A percentile compares a stretch with the other conserved stretches of the same genome.
These are phyloP conservation scores for Cyclocybe cylindracea DNA, from an alignment of 768 basidiomycete species.

Conservation along the genomic window DNA sequence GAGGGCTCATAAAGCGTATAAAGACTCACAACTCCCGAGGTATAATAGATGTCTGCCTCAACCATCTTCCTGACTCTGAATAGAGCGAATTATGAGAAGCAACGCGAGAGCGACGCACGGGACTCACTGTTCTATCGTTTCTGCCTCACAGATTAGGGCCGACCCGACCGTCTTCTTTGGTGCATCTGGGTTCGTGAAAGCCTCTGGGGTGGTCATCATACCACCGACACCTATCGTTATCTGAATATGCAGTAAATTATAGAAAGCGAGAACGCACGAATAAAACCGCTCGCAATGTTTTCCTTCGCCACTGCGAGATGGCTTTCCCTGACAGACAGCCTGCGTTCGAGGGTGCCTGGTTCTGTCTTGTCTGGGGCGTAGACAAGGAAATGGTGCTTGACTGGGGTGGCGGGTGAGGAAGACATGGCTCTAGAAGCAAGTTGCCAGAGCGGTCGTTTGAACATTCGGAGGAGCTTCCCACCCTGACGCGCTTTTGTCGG, in stretches of 20 bases:
- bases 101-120: conserved; percentile 15
- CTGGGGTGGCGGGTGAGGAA: conserved; percentile 16
- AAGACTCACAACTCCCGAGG: conserved; percentile 34
- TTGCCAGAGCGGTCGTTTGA: conserved; percentile 8
- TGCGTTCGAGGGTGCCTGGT: conserved; percentile 53
- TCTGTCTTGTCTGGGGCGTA: conserved; percentile 71
- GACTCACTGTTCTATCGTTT: conserved; percentile 47
- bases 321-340: conserved; percentile 52
- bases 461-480: neutral
- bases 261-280: conserved; percentile 42
- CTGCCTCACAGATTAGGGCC: conserved; percentile 53
- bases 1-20: neutral
- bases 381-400: conserved; percentile 41
- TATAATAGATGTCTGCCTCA: conserved; percentile 44
- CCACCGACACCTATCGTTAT: conserved; percentile 53
- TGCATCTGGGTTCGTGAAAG: conserved; percentile 41
- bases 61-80: conserved; percentile 38
- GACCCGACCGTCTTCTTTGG: conserved; percentile 66
- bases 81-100: neutral
- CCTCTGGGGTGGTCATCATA: conserved; percentile 60
- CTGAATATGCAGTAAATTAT: neutral
- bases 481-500: too few species aligned
- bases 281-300: conserved; percentile 40
- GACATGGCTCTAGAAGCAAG: conserved; percentile 19
- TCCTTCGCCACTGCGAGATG: conserved; percentile 52